These are phyloP conservation scores for Senecio squalidus DNA, from an alignment of 140 eudicot species.

Conservation along the genomic window DNA sequence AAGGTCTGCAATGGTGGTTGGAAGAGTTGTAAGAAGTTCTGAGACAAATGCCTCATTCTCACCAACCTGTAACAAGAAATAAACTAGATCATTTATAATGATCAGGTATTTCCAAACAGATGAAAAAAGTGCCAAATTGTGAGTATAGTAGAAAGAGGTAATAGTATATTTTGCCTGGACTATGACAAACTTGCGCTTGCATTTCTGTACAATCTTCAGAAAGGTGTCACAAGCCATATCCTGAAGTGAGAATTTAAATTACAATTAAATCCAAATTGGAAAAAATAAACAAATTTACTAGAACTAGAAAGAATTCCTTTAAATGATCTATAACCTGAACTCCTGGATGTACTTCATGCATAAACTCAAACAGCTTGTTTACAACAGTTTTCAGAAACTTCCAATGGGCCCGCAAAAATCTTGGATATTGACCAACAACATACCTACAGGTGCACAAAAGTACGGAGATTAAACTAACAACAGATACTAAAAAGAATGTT, in stretches of 20 bases:
- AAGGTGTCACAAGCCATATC: constrained; percentile 99
- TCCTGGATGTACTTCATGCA: constrained; percentile 99
- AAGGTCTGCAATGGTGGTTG: constrained; percentile 85
- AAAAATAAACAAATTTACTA: not conserved
- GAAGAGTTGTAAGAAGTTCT: constrained; percentile 89
- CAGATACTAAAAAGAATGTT: not conserved
- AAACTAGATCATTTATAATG: not conserved
- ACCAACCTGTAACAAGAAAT: constrained; percentile 62
- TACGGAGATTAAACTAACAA: not conserved
- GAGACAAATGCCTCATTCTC: constrained; percentile 98
- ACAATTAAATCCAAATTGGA: not conserved
- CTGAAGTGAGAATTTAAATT: constrained; percentile 29
- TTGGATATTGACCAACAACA: constrained; percentile 98
- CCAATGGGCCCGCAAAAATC: constrained; percentile 98
- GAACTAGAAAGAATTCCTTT: not conserved
- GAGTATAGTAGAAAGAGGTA: not conserved
- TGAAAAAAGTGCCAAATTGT: not conserved
- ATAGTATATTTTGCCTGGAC: constrained; percentile 48
- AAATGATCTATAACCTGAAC: constrained; percentile 66
- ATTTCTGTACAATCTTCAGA: constrained; percentile 95
- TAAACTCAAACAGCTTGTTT: constrained; percentile 94
- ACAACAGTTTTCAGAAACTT: constrained; percentile 96
- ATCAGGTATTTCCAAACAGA: not conserved
- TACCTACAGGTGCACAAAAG: constrained; percentile 50
- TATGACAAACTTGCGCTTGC: constrained; percentile 92